phyloP scores from a whole-genome alignment of 257 asterid species.

The Penstemon newberryi region DNA sequence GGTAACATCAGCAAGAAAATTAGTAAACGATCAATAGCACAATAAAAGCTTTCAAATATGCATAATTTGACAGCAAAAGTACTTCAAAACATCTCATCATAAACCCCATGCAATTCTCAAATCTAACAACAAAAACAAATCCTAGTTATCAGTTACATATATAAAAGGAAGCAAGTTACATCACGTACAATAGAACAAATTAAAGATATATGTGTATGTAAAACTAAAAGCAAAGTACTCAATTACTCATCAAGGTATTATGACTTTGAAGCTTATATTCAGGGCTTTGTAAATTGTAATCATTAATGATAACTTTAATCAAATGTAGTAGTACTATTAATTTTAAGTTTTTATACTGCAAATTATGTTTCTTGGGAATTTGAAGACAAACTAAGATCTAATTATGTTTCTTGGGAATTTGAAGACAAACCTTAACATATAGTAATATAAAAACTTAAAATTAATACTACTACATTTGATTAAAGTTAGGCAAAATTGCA shows the following conservation, averaged over 20 bases:
- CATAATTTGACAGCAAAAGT: not conserved
- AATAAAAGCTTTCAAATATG: not conserved
- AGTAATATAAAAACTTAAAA: no score
- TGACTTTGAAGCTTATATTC: not conserved
- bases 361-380: no score
- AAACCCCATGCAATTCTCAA: not conserved
- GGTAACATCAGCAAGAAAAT: constrained; percentile 25
- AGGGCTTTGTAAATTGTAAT: not conserved
- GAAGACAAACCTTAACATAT: no score
- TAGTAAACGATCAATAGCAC: constrained; percentile 14
- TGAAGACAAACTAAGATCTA: no score
- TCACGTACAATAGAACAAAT: no score
- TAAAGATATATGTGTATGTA: not conserved
- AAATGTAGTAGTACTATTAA: no score
- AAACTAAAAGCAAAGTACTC: not conserved
- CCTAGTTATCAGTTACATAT: not conserved
- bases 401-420: no score
- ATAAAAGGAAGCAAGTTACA: no score
- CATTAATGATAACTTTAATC: no score
- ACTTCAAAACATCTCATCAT: not conserved
- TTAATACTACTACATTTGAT: no score
- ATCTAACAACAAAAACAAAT: not conserved
- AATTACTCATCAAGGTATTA: not conserved
- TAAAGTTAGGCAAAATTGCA: no score
- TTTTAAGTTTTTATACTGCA: no score